phyloP scores from a whole-genome alignment of 805 yeast genomes.

The Kazachstania bromeliacearum region DNA sequence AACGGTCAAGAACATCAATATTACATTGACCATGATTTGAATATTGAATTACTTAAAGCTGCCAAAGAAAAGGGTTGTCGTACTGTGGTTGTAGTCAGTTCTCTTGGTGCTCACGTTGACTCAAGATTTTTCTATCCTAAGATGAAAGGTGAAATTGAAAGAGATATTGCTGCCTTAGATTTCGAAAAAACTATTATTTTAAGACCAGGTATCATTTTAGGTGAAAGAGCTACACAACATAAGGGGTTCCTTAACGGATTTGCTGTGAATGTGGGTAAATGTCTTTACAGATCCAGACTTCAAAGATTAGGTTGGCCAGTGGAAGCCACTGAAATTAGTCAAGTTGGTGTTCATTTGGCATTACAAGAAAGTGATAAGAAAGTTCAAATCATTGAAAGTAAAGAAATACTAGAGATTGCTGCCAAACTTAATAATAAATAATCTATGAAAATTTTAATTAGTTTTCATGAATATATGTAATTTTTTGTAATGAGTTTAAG shows the following conservation, averaged over 20 bases:
- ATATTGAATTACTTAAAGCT: constrained; percentile 56
- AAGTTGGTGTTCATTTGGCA: constrained; percentile 41
- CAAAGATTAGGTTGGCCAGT: constrained; percentile 38
- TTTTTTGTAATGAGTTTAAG: too few relatives aligned
- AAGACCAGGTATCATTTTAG: constrained; percentile 68
- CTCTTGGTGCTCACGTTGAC: constrained; percentile 49
- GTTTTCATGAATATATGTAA: too few relatives aligned
- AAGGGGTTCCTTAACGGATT: constrained; percentile 33
- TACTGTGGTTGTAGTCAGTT: constrained; percentile 59
- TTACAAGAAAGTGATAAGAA: constrained; percentile 21
- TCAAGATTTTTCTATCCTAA: constrained; percentile 54
- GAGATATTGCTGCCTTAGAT: constrained; percentile 48
- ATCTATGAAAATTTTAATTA: too few relatives aligned
- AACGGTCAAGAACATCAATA: constrained; percentile 71
- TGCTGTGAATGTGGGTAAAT: constrained; percentile 27
- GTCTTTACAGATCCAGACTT: constrained; percentile 29
- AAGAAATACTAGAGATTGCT: constrained; percentile 23
- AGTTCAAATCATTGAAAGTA: constrained; percentile 24
- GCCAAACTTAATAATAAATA: too few relatives aligned
- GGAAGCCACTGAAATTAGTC: constrained; percentile 58
- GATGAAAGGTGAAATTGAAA: constrained; percentile 71
- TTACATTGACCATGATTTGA: constrained; percentile 66
- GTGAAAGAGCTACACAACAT: constrained; percentile 38
- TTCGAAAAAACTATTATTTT: constrained; percentile 68
- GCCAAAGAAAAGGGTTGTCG: constrained; percentile 63